Evolutionary conservation across 257 asterid species (phyloP).

Genomic region (Prunella vulgaris): DNA sequence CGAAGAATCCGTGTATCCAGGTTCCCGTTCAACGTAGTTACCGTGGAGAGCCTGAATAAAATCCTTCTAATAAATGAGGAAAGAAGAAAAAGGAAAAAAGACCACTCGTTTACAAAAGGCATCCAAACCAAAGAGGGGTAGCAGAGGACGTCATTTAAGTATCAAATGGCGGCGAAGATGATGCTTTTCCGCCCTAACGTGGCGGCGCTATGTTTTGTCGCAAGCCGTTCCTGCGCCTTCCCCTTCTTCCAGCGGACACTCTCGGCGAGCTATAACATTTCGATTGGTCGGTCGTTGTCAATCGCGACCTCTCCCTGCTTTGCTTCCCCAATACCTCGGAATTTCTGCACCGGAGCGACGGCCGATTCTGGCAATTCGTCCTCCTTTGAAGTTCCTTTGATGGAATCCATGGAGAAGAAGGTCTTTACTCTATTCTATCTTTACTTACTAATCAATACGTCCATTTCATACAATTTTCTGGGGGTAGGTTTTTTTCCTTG

Average conservation of each 20-base stretch:
- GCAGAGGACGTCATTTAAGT: neutral
- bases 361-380: slow-evolving; percentile 32
- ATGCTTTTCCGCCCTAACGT: slow-evolving; percentile 47
- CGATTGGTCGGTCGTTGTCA: slow-evolving; percentile 12
- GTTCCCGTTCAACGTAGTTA: no score
- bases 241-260: slow-evolving; percentile 27
- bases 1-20: no score
- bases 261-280: slow-evolving; percentile 16
- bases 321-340: slow-evolving; percentile 33
- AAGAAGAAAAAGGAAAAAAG: neutral
- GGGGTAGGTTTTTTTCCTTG: neutral
- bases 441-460: neutral
- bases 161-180: slow-evolving; percentile 42
- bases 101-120: neutral
- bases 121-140: neutral
- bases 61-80: no score
- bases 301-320: slow-evolving; percentile 24
- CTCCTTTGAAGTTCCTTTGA: slow-evolving; percentile 50
- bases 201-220: slow-evolving; percentile 41
- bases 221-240: slow-evolving; percentile 29
- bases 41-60: no score
- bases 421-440: slow-evolving; percentile 27
- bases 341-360: slow-evolving; percentile 52
- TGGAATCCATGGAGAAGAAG: slow-evolving; percentile 86
- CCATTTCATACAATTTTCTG: neutral